Base-by-base conservation (phyloP, 805 yeast genomes). In the Kodamaea restingae region DNA sequence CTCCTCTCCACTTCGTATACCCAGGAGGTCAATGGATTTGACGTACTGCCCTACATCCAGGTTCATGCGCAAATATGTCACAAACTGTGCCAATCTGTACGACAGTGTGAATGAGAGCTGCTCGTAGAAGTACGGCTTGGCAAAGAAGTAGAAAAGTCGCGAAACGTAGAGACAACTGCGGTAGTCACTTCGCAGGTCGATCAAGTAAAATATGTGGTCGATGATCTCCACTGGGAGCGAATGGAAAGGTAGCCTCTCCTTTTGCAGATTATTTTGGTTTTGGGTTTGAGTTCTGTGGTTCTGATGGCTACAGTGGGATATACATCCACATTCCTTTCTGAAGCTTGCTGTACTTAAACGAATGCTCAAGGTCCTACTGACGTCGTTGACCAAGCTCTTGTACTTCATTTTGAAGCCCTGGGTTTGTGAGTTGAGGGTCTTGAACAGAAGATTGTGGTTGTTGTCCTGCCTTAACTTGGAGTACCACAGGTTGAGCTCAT, bases 31-130 rank as follows among this genome's bases (percentile, higher is more conserved):
- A 31, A 88, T 53, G 0, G 50, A 42, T 46, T 70, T 70, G 2
- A 88, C 84, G 42, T 71, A 67, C 17, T 54, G 50, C 0, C 90
- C 88, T 38, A 83, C 69, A 2, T 64, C 62, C 7, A 75, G 69
- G 46, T 75, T 73, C 39, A 73, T 65, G 32, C 84, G 67, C n/a
- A 88, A 58, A 4, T 80, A 71, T 2, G 88, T 71, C 4, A 88
- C 78, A 50, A 88, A 80, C 58, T 88, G 95, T 0, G 87, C 93
- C 32, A 85, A 75, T 30, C 95, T 65, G 54, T 84, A 88, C 5
- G 90, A 81, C 2, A 95, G 80, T 0, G 78, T 73, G 47, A 88
- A 73, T 10, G 50, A 44, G 3, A 90, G 78, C 6, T 59, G 44
- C 10, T 63, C 52, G 56, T 85, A 88, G 8, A 87, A 58, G 17